Evolutionary conservation across 2,329 filamentous ascomycete species (phyloP).

Genomic region (Colletotrichum sp.): DNA sequence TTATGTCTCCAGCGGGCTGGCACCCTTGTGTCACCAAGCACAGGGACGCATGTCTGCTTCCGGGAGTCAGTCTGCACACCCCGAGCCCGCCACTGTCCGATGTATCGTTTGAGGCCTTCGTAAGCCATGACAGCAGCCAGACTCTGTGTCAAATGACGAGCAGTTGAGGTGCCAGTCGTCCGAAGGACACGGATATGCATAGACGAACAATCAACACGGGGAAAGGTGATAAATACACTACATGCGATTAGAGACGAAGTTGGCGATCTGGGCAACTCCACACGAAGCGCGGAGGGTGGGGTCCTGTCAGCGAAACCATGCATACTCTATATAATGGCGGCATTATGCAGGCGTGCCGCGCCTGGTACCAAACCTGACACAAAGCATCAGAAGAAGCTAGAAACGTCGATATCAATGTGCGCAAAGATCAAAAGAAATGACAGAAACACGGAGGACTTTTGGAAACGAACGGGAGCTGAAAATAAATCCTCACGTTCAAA

Average conservation of each 20-base stretch:
- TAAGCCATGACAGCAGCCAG: not conserved
- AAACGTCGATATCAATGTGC: not conserved
- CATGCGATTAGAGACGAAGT: not conserved
- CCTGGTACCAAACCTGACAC: not conserved
- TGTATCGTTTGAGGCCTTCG: not conserved
- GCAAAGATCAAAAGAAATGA: not conserved
- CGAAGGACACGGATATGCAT: not conserved
- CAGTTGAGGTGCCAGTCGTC: not conserved
- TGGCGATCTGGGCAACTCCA: not conserved
- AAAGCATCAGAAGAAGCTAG: not conserved
- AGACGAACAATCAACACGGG: not conserved
- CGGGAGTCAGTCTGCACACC: not conserved
- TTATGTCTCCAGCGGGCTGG: not conserved
- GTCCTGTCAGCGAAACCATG: not conserved
- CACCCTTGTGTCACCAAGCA: not conserved
- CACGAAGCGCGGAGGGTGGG: not conserved
- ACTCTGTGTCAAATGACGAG: not conserved
- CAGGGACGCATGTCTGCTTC: not conserved
- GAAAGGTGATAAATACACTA: not conserved
- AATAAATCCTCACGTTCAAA: not conserved
- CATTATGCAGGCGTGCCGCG: not conserved
- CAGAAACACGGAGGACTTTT: not conserved
- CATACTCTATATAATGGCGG: not conserved
- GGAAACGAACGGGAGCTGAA: not conserved
- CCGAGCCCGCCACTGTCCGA: not conserved